A percentile compares a stretch with the other conserved stretches of the same genome.
These are phyloP conservation scores for Hyparrhenia diplandra DNA, from an alignment of 176 grass and related monocot species.

Conservation along the genomic window DNA sequence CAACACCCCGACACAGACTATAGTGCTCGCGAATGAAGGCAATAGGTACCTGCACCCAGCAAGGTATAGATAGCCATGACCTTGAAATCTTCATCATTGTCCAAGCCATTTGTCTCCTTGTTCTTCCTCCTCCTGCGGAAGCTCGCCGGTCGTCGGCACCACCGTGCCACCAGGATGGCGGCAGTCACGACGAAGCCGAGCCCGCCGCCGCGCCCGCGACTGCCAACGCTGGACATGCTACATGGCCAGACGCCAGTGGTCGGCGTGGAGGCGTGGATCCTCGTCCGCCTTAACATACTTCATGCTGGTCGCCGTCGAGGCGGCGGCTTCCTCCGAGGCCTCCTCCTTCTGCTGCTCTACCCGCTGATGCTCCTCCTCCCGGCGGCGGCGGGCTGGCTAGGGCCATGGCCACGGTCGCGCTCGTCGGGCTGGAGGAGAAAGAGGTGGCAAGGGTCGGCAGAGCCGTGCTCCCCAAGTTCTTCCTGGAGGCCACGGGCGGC, in stretches of 20 bases:
- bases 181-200: neutral
- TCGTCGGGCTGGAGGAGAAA: conserved; percentile 53
- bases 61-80: neutral
- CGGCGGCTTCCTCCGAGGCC: conserved; percentile 55
- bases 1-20: no score
- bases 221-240: conserved; percentile 29
- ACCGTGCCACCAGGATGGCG: neutral
- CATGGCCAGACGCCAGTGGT: conserved; percentile 36
- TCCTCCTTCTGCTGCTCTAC: conserved; percentile 49
- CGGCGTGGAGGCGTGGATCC: conserved; percentile 59
- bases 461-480: conserved; percentile 57
- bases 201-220: neutral
- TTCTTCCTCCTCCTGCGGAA: conserved; percentile 32
- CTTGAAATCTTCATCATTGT: conserved; percentile 28
- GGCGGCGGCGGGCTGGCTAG: conserved; percentile 14
- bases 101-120: conserved; percentile 39
- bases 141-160: conserved; percentile 5
- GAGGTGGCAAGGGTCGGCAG: conserved; percentile 42
- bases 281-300: conserved; percentile 68
- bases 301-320: conserved; percentile 84
- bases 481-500: conserved; percentile 46
- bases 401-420: conserved; percentile 60
- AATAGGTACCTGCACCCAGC: neutral
- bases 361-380: conserved; percentile 31
- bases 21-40: neutral